A percentile compares a stretch with the other conserved stretches of the same genome.
phyloP scores from a whole-genome alignment of 495 filamentous ascomycete genomes.

The Neurospora intermedia region DNA sequence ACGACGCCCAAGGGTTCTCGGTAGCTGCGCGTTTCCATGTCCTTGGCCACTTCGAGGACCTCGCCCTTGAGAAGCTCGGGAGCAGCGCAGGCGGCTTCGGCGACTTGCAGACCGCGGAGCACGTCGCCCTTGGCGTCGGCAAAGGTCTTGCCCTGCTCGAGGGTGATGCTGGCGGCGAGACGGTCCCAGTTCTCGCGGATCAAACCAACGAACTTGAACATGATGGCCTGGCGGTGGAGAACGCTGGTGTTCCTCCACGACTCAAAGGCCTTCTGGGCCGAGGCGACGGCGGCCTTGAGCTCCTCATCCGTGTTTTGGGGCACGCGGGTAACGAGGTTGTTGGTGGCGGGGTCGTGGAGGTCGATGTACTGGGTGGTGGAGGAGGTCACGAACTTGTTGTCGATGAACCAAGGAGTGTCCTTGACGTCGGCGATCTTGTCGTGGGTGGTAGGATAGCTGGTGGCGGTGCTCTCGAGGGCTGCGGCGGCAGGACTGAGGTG shows the following conservation, averaged over 20 bases:
- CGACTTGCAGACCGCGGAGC: constrained; percentile 88
- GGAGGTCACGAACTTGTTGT: constrained; percentile 81
- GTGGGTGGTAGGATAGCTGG: constrained; percentile 72
- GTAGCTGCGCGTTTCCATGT: constrained; percentile 97
- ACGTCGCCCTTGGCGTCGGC: constrained; percentile 94
- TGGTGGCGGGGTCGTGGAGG: constrained; percentile 89
- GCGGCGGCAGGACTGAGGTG: constrained; percentile 39
- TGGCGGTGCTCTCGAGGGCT: constrained; percentile 49
- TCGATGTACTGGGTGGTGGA: constrained; percentile 77
- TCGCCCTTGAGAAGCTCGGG: constrained; percentile 90
- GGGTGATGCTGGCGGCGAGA: constrained; percentile 85
- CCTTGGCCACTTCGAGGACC: constrained; percentile 92
- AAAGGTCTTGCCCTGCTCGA: constrained; percentile 98
- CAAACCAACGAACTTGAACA: constrained; percentile 89
- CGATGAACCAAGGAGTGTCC: constrained; percentile 82
- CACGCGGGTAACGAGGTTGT: constrained; percentile 96
- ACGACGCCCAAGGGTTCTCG: constrained; percentile 88
- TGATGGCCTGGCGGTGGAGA: constrained; percentile 81
- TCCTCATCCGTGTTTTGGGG: constrained; percentile 90
- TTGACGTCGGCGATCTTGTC: constrained; percentile 60
- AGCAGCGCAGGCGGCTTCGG: constrained; percentile 90
- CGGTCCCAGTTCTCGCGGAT: constrained; percentile 95
- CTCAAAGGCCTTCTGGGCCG: constrained; percentile 83
- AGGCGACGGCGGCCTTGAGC: constrained; percentile 75
- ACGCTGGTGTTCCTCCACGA: constrained; percentile 77